phyloP scores from a whole-genome alignment of 306 rosid genomes.

The Ochetophila trinervis region DNA sequence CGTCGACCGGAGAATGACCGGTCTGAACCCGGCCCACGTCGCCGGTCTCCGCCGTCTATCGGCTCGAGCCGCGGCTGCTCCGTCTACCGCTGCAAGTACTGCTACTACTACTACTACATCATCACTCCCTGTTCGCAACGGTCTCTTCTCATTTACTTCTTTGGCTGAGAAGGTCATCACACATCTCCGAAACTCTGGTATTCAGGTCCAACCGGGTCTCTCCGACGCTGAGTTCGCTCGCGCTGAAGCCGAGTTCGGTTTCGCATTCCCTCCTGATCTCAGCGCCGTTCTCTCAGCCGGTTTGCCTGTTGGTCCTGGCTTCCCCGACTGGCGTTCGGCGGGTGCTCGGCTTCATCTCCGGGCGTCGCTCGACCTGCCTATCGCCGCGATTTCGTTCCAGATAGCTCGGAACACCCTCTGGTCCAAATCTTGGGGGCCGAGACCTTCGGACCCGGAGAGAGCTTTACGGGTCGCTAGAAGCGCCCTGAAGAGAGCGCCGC shows the following conservation, averaged over 20 bases:
- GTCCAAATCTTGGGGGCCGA: conserved; percentile 87
- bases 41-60: conserved; percentile 95
- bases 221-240: conserved; percentile 85
- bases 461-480: conserved; percentile 71
- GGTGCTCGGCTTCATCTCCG: conserved; percentile 83
- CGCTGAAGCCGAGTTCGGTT: conserved; percentile 89
- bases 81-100: conserved; percentile 32
- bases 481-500: conserved; percentile 91
- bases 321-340: conserved; percentile 84
- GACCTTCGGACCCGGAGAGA: conserved; percentile 81
- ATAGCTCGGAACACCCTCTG: conserved; percentile 78
- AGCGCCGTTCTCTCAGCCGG: conserved; percentile 87
- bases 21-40: conserved; percentile 86
- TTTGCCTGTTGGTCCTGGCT: conserved; percentile 80
- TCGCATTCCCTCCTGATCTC: conserved; percentile 90
- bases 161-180: conserved; percentile 57
- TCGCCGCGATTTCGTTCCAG: conserved; percentile 94
- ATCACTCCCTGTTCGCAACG: conserved; percentile 53
- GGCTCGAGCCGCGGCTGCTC: conserved; percentile 78
- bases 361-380: conserved; percentile 83
- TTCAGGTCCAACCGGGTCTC: conserved; percentile 65
- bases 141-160: conserved; percentile 76
- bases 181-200: conserved; percentile 69
- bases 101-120: conserved; percentile 16
- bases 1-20: conserved; percentile 95